Evolutionary conservation across 164 flowering plant genomes (phyloP), one percentile per base, ranked within the genome.

Genomic region (Vitis labrusca): DNA sequence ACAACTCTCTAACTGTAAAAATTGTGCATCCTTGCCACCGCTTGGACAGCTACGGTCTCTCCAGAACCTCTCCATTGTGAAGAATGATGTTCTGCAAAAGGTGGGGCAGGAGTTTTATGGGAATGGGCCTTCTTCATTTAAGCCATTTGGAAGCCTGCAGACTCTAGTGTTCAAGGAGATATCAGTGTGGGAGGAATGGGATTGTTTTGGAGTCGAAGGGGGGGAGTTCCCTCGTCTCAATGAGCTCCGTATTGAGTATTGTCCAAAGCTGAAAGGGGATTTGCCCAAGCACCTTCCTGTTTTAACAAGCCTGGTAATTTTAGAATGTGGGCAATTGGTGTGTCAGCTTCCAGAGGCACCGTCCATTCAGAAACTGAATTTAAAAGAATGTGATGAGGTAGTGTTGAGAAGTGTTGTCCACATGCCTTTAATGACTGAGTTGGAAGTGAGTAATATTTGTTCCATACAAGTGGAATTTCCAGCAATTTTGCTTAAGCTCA

Each of bases 111-210:
- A 74, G 59, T 68, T 74, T 29, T 69, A 50, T 30, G 63, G 71
- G 16, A 50, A 47, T 16, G 16, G 12, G 13, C 2, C 27, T 63
- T 27, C 44, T 32, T 32, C 44, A 32, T 32, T 32, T 32, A 32
- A 14, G 13, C 70, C 67, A 16, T 71, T 75, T 66, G 37, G 10
- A 32, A 48, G 32, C 0, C 51, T 75, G 37, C 53, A 70, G 16
- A 62, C 4, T 5, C 17, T 75, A n/a, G 16, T 14, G n/a, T 65
- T 75, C 50, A 59, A 61, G 16, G 10, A 51, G 10, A 57, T 73
- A 68, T 44, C 17, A 8, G 37, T 16, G 8, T 75, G 74, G 78
- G 57, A 66, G 23, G 74, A 71, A 10, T 70, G 78, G 78, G 7
- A 30, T 23, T 8, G 67, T 15, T 2, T 9, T 12, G 54, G 12